Evolutionary conservation across 306 rosid genomes (phyloP), one percentile per base, ranked within the genome.

Genomic region (Vicia villosa): DNA sequence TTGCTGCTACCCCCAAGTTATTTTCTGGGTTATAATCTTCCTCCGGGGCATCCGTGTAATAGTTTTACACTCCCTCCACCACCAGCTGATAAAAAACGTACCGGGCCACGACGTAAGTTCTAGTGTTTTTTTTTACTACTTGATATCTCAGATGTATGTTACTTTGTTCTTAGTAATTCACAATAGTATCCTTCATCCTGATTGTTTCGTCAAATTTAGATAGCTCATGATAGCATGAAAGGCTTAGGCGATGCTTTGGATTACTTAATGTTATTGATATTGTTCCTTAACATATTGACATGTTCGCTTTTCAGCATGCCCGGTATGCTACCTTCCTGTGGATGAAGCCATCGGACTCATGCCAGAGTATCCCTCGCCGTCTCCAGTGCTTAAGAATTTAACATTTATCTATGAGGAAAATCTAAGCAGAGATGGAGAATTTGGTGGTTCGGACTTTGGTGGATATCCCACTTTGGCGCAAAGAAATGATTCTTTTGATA

Each of bases 381-480:
- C 97, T 19, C 96, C 97, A 0, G 73, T 94, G 66, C 79, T 91
- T 74, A 77, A 83, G 82, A 86, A 87, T 36, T 74, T 94, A 76
- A 83, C 91, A 19, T 90, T 62, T 63, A 84, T 83, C 41, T 77
- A 87, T 15, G 96, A 90, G 66, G 89, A 88, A 54, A 83, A 70
- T 78, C 67, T 90, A 75, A 86, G 87, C 4, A 86, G 84, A 80
- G 87, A 76, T 59, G 83, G 85, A 5, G 96, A 90, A 60, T 88
- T 94, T 61, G 98, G 94, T 52, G 98, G 98, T 74, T 94, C 98
- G 0, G 96, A 90, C 42, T 94, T 94, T 84, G 98, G 98, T 66
- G 98, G 98, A 70, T 90, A 88, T 80, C 96, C 96, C 74, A 94
- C 94, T 60, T 67, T 94, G 83, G 81, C 75, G 52, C 95, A 90